Conservation (phyloP, 1,284 basidiomycete genomes). For the Anthracocystis panici-leucophaei region DNA sequence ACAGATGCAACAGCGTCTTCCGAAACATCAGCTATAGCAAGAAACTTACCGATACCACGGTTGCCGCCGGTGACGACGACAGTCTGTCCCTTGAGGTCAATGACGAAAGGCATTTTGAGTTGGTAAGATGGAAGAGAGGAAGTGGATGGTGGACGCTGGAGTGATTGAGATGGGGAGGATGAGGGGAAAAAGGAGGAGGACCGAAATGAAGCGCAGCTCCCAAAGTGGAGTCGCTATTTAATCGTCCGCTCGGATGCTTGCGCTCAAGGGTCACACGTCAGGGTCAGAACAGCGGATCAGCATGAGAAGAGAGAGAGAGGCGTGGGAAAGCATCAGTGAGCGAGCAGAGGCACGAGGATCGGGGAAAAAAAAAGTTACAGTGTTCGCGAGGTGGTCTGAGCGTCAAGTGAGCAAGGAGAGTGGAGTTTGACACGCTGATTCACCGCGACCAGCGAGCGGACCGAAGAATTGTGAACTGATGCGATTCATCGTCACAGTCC, state of each 20-base stretch:
- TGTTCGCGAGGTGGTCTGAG: slow-evolving; percentile 2
- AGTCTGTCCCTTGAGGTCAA: slow-evolving; percentile 60
- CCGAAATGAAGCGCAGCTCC: neutral
- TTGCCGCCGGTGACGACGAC: slow-evolving; percentile 74
- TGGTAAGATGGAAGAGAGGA: neutral
- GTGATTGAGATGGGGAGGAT: slow-evolving; percentile 1
- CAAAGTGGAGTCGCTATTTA: neutral
- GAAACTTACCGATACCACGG: slow-evolving; percentile 66
- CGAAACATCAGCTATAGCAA: neutral
- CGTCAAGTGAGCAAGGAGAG: neutral
- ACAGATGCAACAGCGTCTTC: neutral
- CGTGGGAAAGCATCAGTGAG: slow-evolving; percentile 10
- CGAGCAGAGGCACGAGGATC: neutral
- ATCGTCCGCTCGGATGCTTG: neutral
- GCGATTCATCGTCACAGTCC: slow-evolving; percentile 6
- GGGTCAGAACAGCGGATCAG: neutral
- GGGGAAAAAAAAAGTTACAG: neutral
- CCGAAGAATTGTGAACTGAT: neutral
- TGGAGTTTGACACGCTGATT: slow-evolving; percentile 3
- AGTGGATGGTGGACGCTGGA: neutral
- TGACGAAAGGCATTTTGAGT: slow-evolving; percentile 50
- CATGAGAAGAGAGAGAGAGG: neutral
- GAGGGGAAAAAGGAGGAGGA: neutral
- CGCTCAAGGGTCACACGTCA: slow-evolving; percentile 3
- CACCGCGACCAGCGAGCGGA: neutral